These are phyloP conservation scores for Picochlorum sp. DNA, from an alignment of 139 green algal species.

Conservation along the genomic window DNA sequence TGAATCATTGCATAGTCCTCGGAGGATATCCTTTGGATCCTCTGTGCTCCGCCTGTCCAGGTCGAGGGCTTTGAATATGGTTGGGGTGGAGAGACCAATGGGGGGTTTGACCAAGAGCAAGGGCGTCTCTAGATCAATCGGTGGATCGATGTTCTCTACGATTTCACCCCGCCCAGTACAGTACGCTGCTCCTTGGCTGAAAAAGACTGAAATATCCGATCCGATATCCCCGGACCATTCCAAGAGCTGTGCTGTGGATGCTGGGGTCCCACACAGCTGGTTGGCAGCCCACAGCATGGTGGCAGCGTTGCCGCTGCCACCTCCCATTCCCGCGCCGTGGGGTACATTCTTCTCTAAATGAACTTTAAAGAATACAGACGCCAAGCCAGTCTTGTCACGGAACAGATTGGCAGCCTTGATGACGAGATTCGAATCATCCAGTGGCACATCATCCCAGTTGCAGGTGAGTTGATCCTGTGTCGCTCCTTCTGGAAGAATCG, in stretches of 20 bases:
- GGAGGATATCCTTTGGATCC: conserved; percentile 75
- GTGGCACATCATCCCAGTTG: conserved; percentile 73
- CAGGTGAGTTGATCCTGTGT: conserved; percentile 66
- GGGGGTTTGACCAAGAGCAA: conserved; percentile 90
- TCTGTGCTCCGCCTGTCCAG: conserved; percentile 56
- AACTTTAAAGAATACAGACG: conserved; percentile 50
- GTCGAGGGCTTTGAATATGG: conserved; percentile 91
- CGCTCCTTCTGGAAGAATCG: conserved; percentile 27
- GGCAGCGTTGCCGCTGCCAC: conserved; percentile 91
- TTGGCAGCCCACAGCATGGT: conserved; percentile 96
- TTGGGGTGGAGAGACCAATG: conserved; percentile 72
- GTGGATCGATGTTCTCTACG: conserved; percentile 79
- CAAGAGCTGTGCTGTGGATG: conserved; percentile 69
- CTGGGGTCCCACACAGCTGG: conserved; percentile 67
- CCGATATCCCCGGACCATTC: conserved; percentile 89
- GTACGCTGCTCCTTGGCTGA: conserved; percentile 86
- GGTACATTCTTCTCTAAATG: conserved; percentile 87
- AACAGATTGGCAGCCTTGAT: conserved; percentile 87
- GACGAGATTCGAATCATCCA: conserved; percentile 89
- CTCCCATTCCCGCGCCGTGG: conserved; percentile 88
- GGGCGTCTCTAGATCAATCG: conserved; percentile 67
- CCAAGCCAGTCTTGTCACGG: conserved; percentile 60
- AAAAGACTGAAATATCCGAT: conserved; percentile 95
- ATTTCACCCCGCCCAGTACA: conserved; percentile 92
- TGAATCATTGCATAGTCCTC: conserved; percentile 20